Conservation (phyloP, 2,329 filamentous ascomycete species). For the Endoconidiophora polonica region DNA sequence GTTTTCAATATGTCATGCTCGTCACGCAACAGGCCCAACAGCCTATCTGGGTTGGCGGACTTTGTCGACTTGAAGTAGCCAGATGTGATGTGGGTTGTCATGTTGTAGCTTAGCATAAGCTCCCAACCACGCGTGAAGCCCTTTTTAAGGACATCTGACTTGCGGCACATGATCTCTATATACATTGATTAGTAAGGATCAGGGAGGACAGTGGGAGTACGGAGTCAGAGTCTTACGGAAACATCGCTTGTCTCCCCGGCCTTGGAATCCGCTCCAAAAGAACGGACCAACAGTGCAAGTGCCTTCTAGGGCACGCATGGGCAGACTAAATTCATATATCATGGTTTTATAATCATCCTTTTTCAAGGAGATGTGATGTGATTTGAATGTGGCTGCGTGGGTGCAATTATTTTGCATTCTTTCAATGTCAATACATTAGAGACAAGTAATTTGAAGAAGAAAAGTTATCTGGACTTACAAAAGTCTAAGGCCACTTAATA, state of each 20-base stretch:
- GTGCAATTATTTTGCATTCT: slow-evolving; percentile 40
- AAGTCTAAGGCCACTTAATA: background rate
- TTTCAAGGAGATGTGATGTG: slow-evolving; percentile 35
- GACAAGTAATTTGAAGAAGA: background rate
- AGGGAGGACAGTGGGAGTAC: background rate
- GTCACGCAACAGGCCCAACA: slow-evolving; percentile 20
- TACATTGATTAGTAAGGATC: slow-evolving; percentile 14
- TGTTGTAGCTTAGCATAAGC: slow-evolving; percentile 42
- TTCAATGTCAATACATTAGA: slow-evolving; percentile 28
- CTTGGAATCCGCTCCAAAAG: slow-evolving; percentile 43
- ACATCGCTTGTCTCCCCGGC: slow-evolving; percentile 38
- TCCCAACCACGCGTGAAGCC: slow-evolving; percentile 48
- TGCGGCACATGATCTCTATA: slow-evolving; percentile 40
- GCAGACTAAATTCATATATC: slow-evolving; percentile 36
- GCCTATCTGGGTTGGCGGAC: slow-evolving; percentile 28
- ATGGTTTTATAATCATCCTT: slow-evolving; percentile 36
- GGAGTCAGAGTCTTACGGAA: slow-evolving; percentile 29
- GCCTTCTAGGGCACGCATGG: slow-evolving; percentile 40
- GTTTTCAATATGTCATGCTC: slow-evolving; percentile 29
- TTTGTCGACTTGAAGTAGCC: slow-evolving; percentile 46
- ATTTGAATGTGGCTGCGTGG: slow-evolving; percentile 40
- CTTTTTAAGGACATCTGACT: slow-evolving; percentile 50
- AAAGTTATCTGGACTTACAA: background rate
- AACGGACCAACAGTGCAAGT: slow-evolving; percentile 44
- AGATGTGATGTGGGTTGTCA: slow-evolving; percentile 37